Evolutionary conservation across 2,329 filamentous ascomycete genomes (phyloP).

Genomic region (Peltaster fructicola): DNA sequence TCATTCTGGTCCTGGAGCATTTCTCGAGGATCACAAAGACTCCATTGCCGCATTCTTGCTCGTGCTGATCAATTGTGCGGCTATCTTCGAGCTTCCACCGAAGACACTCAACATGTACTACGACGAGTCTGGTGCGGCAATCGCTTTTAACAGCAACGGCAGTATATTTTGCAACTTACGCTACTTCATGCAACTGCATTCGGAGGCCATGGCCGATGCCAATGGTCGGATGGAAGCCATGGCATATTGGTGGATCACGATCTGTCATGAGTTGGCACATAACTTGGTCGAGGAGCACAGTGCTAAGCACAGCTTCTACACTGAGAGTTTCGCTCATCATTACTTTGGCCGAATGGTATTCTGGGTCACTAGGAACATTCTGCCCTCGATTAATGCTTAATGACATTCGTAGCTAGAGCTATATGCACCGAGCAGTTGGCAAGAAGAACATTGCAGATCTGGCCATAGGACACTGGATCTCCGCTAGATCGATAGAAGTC

Average conservation of each 20-base stretch:
- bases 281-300: constrained; percentile 71
- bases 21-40: constrained; percentile 42
- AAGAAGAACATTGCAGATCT: no score
- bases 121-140: constrained; percentile 59
- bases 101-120: constrained; percentile 72
- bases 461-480: no score
- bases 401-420: no score
- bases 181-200: constrained; percentile 69
- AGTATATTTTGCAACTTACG: constrained; percentile 87
- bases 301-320: constrained; percentile 67
- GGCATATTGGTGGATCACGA: constrained; percentile 86
- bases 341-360: constrained; percentile 55
- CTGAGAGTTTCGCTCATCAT: constrained; percentile 60
- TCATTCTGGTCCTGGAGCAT: constrained; percentile 31
- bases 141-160: constrained; percentile 80
- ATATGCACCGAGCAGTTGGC: no score
- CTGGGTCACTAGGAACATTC: constrained; percentile 7
- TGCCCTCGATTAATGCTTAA: no score
- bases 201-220: constrained; percentile 23
- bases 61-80: constrained; percentile 50
- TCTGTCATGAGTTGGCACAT: constrained; percentile 90
- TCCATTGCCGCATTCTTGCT: constrained; percentile 52
- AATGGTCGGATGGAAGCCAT: constrained; percentile 48
- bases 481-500: no score
- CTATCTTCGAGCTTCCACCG: constrained; percentile 53